These are phyloP conservation scores for Papiliotrema nemorosa DNA, from an alignment of 1,284 basidiomycete genomes.

Conservation along the genomic window DNA sequence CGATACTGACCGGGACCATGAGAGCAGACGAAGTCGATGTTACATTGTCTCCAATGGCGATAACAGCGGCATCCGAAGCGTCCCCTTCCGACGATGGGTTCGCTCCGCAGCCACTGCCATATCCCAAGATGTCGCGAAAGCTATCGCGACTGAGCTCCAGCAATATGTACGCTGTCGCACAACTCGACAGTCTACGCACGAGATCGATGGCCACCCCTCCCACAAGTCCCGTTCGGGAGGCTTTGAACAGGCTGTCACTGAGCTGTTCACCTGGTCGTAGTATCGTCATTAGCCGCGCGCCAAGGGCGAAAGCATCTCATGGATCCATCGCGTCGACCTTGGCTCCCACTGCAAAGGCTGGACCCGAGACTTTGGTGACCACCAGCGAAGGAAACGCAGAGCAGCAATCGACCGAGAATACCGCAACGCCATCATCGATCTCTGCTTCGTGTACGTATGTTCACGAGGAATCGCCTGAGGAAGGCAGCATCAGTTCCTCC, in stretches of 20 bases:
- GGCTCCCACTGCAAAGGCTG: not conserved
- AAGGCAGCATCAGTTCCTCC: too few relatives aligned
- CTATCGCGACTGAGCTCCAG: conserved; percentile 9
- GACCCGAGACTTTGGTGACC: not conserved
- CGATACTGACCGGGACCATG: too few relatives aligned
- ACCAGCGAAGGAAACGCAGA: too few relatives aligned
- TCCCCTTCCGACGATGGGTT: conserved; percentile 10
- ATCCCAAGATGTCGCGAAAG: conserved; percentile 12
- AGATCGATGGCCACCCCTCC: not conserved
- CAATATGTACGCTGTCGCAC: not conserved
- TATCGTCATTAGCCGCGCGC: not conserved
- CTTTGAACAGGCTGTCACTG: not conserved
- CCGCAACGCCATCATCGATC: too few relatives aligned
- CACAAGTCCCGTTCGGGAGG: not conserved
- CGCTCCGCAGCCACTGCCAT: conserved; percentile 14
- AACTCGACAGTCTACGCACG: not conserved
- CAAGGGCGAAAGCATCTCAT: not conserved
- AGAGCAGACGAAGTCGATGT: too few relatives aligned
- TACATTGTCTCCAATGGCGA: not conserved
- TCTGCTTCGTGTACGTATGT: not conserved
- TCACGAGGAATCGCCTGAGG: too few relatives aligned
- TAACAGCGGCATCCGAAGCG: not conserved
- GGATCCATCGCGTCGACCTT: conserved; percentile 6
- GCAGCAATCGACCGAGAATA: too few relatives aligned
- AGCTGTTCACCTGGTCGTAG: not conserved